A percentile compares a stretch with the other conserved stretches of the same genome.
phyloP scores from a whole-genome alignment of 345 rosid genomes.

The Dimocarpus longan region DNA sequence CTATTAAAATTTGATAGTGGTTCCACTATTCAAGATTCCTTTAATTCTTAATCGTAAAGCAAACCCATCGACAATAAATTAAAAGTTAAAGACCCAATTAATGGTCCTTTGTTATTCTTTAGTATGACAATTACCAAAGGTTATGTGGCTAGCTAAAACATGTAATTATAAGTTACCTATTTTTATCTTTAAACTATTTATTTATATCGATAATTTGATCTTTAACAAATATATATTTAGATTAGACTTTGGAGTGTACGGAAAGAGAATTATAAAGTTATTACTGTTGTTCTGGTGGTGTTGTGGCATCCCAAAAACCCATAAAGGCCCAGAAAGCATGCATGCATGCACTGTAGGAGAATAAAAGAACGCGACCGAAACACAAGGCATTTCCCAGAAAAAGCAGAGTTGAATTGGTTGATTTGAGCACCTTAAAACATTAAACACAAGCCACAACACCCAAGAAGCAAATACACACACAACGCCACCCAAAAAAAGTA shows the following conservation, averaged over 20 bases:
- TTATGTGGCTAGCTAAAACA: no score
- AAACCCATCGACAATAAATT: not conserved
- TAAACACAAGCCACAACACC: not conserved
- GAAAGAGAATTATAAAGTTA: not conserved
- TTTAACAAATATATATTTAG: no score
- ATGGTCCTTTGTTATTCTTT: no score
- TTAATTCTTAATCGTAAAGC: not conserved
- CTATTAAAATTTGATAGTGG: not conserved
- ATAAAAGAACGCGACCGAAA: not conserved
- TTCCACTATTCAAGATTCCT: slow-evolving; percentile 1
- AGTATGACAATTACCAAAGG: not conserved
- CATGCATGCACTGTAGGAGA: not conserved
- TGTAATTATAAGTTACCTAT: no score
- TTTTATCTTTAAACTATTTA: no score
- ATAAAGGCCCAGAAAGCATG: not conserved
- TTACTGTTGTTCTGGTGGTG: not conserved
- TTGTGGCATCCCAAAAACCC: not conserved
- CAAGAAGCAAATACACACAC: not conserved
- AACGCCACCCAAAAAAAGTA: not conserved
- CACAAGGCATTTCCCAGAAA: not conserved
- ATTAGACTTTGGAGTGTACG: not conserved
- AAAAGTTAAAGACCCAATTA: not conserved
- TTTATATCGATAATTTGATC: no score
- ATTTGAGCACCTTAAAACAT: not conserved
- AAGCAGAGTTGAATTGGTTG: no score